Evolutionary conservation across 2,329 filamentous ascomycete genomes (phyloP), one percentile per base, ranked within the genome.

Genomic region (Botrytis medusae): DNA sequence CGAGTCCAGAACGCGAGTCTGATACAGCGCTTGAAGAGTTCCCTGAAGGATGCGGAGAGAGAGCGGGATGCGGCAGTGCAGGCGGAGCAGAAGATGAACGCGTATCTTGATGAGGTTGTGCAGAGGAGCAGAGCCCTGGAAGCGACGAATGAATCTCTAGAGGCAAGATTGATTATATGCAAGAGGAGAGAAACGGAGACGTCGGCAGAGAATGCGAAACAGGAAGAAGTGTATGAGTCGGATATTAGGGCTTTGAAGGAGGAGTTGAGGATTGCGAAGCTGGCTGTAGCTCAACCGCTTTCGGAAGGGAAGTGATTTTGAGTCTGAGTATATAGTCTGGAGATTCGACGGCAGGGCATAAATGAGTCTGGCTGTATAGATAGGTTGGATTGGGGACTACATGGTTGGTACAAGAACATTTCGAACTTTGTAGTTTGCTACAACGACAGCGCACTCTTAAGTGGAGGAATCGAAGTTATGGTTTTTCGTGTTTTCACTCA

Each of bases 1-100:
- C 14, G n/a, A 0, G 7, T 8, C 0, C n/a, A 57, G n/a, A 32
- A 4, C 3, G n/a, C n/a, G 6, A 29, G 7, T 7, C 14, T 57
- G n/a, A 18, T 8, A 3, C 2, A 3, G 14, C n/a, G n/a, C 5
- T 2, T 57, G 51, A 29, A 16, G 42, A 16, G 12, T 44, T 44
- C 14, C 12, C 16, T 44, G 42, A 16, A 44, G 2, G 16, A 44
- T 1, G 16, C 14, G 2, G 42, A 44, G 42, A 44, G 4, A 0
- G 42, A 54, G n/a, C 6, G 51, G 5, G n/a, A 29, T 29, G 12
- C 0, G 51, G 51, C 51, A 12, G 7, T 12, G 51, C 25, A n/a
- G 12, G 12, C 12, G 48, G 25, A 14, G 6, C 5, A n/a, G 48
- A 0, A 16, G 25, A 7, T 14, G 25, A 29, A 29, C 16, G 14